Conservation (phyloP, 257 asterid genomes). For the Solanum clarkiae region DNA sequence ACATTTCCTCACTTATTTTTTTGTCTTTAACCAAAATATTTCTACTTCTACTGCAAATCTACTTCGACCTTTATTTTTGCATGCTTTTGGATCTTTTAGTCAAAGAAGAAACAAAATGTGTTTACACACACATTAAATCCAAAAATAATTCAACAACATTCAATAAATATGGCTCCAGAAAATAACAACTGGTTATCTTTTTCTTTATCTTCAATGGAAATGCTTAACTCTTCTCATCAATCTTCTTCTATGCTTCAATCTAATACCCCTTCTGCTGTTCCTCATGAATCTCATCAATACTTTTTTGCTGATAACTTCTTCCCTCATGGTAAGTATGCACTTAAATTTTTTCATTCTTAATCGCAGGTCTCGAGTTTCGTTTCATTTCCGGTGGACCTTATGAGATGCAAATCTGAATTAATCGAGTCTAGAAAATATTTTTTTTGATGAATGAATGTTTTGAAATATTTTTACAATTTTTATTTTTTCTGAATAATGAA, state of each 20-base stretch:
- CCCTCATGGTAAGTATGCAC: slow-evolving; percentile 27
- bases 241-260: slow-evolving; percentile 2
- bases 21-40: neutral
- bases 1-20: neutral
- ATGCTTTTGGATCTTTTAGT: neutral
- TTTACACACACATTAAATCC: neutral
- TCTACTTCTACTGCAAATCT: neutral
- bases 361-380: neutral
- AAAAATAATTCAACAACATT: neutral
- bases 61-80: neutral
- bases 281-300: slow-evolving; percentile 29
- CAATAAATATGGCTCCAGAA: slow-evolving; percentile 54
- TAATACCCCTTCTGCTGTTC: neutral
- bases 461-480: no score
- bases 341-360: neutral
- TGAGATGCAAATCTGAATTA: neutral
- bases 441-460: neutral
- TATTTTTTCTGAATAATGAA: neutral
- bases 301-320: slow-evolving; percentile 66
- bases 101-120: neutral
- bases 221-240: slow-evolving; percentile 30
- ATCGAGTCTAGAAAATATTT: neutral
- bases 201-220: slow-evolving; percentile 70
- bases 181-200: slow-evolving; percentile 69
- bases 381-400: neutral